Evolutionary conservation across 2,329 filamentous ascomycete species (phyloP), one percentile per base, ranked within the genome.

Genomic region (Penicillium sp.): DNA sequence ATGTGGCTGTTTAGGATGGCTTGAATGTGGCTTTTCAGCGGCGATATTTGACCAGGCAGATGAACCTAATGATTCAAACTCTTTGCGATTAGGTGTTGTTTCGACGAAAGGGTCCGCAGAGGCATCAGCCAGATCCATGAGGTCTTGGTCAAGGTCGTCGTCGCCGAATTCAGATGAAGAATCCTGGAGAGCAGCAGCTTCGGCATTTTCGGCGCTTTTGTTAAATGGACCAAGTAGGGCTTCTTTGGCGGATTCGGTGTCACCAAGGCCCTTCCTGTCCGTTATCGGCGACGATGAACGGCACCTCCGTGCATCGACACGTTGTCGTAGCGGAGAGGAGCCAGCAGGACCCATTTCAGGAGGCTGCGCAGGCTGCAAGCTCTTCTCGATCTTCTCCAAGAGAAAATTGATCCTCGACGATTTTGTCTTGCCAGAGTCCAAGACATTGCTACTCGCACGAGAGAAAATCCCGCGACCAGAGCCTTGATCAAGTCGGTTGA

Each of bases 341-440:
- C 72, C 73, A 9, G 72, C 69, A 24, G 71, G 68, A 13, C 59
- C 63, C 31, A 57, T 55, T n/a, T 67, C 62, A 13, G 59, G 53
- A 39, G 50, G 55, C 13, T 61, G 55, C 12, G 51, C 44, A 44
- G 70, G 73, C 10, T 71, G 63, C 45, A 78, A 66, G 13, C 73
- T 78, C 58, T 76, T 74, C 48, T 81, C 77, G 44, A 89, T 84
- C 44, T 81, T 84, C 59, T 88, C 80, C 18, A 91, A 72, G 45
- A 91, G 70, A 13, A 82, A 81, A 50, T 70, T 77, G 32, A 79
- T 72, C 41, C 72, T 72, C 6, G 77, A 76, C 32, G 71, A 66
- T 53, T 72, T 75, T 6, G 70, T 60, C 23, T 67, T 63, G 12
- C 69, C 65, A 18, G 69, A 62, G 33, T 68, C 66, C 31, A 72